Evolutionary conservation across 352 stramenopile species (phyloP).

Genomic region (Globisporangium takayamanum): DNA sequence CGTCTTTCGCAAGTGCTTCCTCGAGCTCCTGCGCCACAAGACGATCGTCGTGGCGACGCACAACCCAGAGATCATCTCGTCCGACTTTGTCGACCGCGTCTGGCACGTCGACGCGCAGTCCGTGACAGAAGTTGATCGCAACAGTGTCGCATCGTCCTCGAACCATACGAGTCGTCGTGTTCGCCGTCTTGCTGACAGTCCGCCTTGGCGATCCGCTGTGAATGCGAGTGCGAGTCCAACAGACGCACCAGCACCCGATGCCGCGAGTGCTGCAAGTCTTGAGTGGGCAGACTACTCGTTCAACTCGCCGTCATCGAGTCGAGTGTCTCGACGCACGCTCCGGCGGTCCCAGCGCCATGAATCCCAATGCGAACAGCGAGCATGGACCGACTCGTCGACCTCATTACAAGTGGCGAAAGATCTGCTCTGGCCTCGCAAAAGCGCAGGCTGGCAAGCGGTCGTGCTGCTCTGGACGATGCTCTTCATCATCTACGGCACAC

Average conservation of each 20-base stretch:
- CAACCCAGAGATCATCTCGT: constrained; percentile 38
- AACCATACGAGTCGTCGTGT: not conserved
- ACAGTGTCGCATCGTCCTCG: too few relatives aligned
- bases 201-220: constrained; percentile 19
- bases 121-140: not conserved
- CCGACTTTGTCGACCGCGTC: constrained; percentile 30
- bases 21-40: constrained; percentile 35
- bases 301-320: too few relatives aligned
- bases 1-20: constrained; percentile 44
- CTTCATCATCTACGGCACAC: constrained; percentile 20
- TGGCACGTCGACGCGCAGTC: constrained; percentile 6
- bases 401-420: constrained; percentile 9
- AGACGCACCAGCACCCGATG: too few relatives aligned
- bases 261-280: too few relatives aligned
- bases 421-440: constrained; percentile 15
- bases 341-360: too few relatives aligned
- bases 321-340: too few relatives aligned
- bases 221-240: not conserved
- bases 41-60: constrained; percentile 47
- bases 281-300: too few relatives aligned
- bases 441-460: constrained; percentile 6
- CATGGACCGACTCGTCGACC: not conserved
- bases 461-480: constrained; percentile 9
- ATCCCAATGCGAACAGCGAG: too few relatives aligned
- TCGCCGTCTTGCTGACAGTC: constrained; percentile 25